Evolutionary conservation across 2,329 filamentous ascomycete species (phyloP).

Genomic region (Blastomyces emzantsi): DNA sequence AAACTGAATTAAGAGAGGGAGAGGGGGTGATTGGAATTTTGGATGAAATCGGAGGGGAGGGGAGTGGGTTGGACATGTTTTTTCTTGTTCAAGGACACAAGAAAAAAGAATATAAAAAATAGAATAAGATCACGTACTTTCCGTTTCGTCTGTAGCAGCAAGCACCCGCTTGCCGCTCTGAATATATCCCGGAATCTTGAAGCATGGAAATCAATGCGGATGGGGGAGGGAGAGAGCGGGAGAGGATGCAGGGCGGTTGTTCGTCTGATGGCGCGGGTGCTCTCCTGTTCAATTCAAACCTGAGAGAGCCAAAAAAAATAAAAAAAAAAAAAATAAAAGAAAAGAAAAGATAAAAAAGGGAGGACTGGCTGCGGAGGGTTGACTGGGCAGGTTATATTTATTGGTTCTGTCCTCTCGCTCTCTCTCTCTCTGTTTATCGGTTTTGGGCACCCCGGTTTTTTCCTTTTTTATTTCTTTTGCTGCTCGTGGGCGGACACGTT

Average conservation of each 20-base stretch:
- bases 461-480: not conserved
- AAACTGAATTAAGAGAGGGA: not conserved
- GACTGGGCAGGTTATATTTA: not conserved
- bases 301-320: not conserved
- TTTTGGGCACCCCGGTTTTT: too few species aligned
- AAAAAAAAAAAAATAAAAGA: not conserved
- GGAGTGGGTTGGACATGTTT: not conserved
- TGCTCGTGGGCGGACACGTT: slow-evolving; percentile 4
- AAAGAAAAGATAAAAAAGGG: not conserved
- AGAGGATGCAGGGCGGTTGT: not conserved
- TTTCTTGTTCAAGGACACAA: not conserved
- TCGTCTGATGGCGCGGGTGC: not conserved
- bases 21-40: too few species aligned
- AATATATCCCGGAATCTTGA: slow-evolving; percentile 38
- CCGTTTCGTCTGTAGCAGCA: slow-evolving; percentile 41
- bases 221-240: not conserved
- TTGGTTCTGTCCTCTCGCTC: not conserved
- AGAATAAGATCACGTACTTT: slow-evolving; percentile 29
- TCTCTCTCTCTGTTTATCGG: not conserved
- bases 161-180: slow-evolving; percentile 41
- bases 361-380: not conserved
- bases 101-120: slow-evolving; percentile 2
- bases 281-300: not conserved
- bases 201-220: slow-evolving; percentile 34
- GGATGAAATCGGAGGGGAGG: too few species aligned